These are phyloP conservation scores for Pseudophaeomoniella oleicola DNA, from an alignment of 2,329 filamentous ascomycete genomes.

Conservation along the genomic window DNA sequence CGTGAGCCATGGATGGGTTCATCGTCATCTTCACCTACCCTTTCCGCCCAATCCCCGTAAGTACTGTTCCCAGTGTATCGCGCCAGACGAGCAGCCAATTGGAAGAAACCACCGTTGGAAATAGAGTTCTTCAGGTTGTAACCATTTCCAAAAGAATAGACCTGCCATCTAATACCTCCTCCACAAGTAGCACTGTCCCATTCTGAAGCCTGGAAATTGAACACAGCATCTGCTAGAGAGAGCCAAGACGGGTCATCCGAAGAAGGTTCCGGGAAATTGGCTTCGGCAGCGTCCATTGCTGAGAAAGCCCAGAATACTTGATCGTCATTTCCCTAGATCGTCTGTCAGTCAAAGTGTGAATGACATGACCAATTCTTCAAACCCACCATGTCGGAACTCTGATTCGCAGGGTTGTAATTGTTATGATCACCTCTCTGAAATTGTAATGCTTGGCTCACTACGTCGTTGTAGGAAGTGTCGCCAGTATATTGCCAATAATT, in stretches of 20 bases:
- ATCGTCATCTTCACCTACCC: too few species aligned
- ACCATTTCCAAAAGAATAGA: slow-evolving; percentile 62
- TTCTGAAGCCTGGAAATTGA: slow-evolving; percentile 60
- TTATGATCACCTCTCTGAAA: slow-evolving; percentile 22
- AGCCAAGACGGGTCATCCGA: slow-evolving; percentile 55
- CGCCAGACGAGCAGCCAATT: slow-evolving; percentile 51
- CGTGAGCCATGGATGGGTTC: too few species aligned
- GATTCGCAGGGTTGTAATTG: slow-evolving; percentile 27
- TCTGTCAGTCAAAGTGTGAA: slow-evolving; percentile 38
- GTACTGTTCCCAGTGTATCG: slow-evolving; percentile 65
- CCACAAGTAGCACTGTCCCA: slow-evolving; percentile 55
- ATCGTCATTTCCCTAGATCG: slow-evolving; percentile 39
- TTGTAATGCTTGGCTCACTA: slow-evolving; percentile 20
- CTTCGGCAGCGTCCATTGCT: slow-evolving; percentile 41
- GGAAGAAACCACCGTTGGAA: slow-evolving; percentile 44
- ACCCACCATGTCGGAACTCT: slow-evolving; percentile 18
- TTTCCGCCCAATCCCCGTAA: slow-evolving; percentile 64
- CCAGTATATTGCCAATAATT: slow-evolving; percentile 29
- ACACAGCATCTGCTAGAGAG: slow-evolving; percentile 59
- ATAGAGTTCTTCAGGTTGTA: slow-evolving; percentile 43
- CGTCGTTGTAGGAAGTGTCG: slow-evolving; percentile 23
- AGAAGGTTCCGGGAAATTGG: slow-evolving; percentile 21
- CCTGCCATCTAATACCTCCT: slow-evolving; percentile 74
- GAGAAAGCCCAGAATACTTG: slow-evolving; percentile 44
- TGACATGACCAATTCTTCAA: slow-evolving; percentile 52